These are phyloP conservation scores for Populus trichocarpa DNA, from an alignment of 441 rosid species.

Conservation along the genomic window DNA sequence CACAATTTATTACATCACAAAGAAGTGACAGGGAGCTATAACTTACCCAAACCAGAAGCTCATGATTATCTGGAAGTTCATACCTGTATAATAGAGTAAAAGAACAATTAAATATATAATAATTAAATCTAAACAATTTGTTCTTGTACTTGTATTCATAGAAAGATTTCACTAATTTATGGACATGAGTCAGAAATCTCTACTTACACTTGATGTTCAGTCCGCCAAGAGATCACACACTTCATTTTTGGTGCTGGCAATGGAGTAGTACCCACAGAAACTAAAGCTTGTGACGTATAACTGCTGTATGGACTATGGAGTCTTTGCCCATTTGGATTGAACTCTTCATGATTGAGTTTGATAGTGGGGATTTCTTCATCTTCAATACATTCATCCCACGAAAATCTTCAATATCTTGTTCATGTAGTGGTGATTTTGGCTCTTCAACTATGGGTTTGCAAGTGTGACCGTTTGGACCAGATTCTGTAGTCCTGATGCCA, in stretches of 20 bases:
- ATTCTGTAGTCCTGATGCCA: not conserved
- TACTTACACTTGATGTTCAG: conserved; percentile 22
- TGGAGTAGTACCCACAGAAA: conserved; percentile 39
- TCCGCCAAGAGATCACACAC: conserved; percentile 5
- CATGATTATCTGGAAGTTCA: conserved; percentile 20
- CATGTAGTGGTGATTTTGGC: conserved; percentile 31
- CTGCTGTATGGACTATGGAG: too few relatives aligned
- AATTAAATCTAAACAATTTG: not conserved
- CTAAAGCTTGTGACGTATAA: conserved; percentile 38
- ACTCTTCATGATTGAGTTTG: conserved; percentile 29
- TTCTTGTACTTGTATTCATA: not conserved
- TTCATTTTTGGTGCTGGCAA: conserved; percentile 38
- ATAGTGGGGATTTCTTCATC: conserved; percentile 38
- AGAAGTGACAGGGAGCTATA: not conserved
- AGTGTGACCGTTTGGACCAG: not conserved
- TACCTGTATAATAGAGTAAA: not conserved
- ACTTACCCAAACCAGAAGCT: conserved; percentile 5
- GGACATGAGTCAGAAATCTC: not conserved
- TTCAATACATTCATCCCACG: conserved; percentile 1
- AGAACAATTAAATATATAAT: not conserved
- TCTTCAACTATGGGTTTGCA: conserved; percentile 43
- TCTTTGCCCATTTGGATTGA: conserved; percentile 28
- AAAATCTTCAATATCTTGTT: conserved; percentile 31
- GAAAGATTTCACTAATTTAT: not conserved
- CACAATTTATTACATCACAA: not conserved